phyloP scores from a whole-genome alignment of 2,329 filamentous ascomycete genomes.

The Colletotrichum lini region DNA sequence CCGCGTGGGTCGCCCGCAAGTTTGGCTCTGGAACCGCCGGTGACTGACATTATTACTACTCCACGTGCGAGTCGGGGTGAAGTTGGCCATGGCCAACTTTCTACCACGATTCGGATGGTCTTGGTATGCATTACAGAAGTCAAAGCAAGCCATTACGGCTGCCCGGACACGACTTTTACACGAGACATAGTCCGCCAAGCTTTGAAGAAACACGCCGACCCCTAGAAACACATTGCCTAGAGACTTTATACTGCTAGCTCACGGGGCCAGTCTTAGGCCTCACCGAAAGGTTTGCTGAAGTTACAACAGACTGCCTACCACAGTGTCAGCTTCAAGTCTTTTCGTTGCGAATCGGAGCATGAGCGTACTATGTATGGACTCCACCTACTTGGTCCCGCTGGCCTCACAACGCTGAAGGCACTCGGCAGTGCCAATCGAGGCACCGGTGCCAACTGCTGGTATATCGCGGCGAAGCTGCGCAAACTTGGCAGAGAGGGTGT shows the following conservation, averaged over 20 bases:
- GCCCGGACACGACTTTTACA: not conserved
- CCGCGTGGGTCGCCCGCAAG: slow-evolving; percentile 79
- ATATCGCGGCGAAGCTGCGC: slow-evolving; percentile 35
- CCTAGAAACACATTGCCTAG: slow-evolving; percentile 2
- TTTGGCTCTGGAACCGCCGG: slow-evolving; percentile 64
- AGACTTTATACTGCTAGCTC: not conserved
- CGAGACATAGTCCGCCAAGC: not conserved
- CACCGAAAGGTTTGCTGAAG: not conserved
- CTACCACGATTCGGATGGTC: not conserved
- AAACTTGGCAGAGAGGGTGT: slow-evolving; percentile 46
- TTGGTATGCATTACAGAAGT: not conserved
- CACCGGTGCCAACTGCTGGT: slow-evolving; percentile 43
- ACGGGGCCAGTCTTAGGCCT: not conserved
- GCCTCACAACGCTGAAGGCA: slow-evolving; percentile 39
- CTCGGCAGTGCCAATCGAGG: slow-evolving; percentile 39
- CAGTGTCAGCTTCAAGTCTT: not conserved
- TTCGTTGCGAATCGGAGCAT: no score
- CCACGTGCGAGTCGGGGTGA: not conserved
- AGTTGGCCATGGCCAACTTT: not conserved
- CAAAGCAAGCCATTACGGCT: not conserved
- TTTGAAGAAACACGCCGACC: slow-evolving; percentile 10
- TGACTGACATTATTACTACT: slow-evolving; percentile 23
- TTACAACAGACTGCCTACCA: not conserved
- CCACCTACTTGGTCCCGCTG: slow-evolving; percentile 14
- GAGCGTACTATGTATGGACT: slow-evolving; percentile 1